phyloP scores from a whole-genome alignment of 805 yeast species.

The Nakazawaea wickerhamii region DNA sequence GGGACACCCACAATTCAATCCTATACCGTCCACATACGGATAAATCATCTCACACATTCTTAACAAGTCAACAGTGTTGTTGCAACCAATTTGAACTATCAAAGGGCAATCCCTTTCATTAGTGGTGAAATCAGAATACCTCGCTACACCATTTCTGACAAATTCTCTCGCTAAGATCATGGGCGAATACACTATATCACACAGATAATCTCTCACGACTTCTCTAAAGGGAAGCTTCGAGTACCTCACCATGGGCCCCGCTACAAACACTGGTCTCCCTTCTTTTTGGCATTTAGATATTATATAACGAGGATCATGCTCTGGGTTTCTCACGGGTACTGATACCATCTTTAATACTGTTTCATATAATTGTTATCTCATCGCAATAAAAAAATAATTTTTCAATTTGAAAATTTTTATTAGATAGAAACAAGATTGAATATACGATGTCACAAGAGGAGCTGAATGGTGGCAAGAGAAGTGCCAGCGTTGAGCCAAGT shows the following conservation, averaged over 20 bases:
- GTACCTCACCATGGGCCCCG: slow-evolving; percentile 97
- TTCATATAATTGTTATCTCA: slow-evolving; percentile 2
- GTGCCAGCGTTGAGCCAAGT: neutral
- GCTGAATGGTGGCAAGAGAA: slow-evolving; percentile 2
- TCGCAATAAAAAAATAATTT: neutral
- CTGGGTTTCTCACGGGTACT: slow-evolving; percentile 30
- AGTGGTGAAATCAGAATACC: slow-evolving; percentile 81
- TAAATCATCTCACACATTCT: slow-evolving; percentile 84
- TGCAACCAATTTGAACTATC: slow-evolving; percentile 87
- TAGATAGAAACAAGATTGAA: neutral
- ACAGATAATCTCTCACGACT: slow-evolving; percentile 62
- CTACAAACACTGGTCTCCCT: slow-evolving; percentile 54
- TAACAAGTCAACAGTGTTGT: slow-evolving; percentile 73
- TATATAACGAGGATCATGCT: slow-evolving; percentile 49
- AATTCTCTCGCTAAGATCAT: slow-evolving; percentile 96
- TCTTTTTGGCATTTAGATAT: slow-evolving; percentile 40
- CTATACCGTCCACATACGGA: slow-evolving; percentile 90
- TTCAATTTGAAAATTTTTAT: neutral
- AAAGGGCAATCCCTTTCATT: slow-evolving; percentile 63
- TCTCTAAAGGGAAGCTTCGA: slow-evolving; percentile 91
- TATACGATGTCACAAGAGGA: neutral
- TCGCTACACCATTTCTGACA: slow-evolving; percentile 76
- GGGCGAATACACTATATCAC: slow-evolving; percentile 88
- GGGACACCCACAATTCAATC: slow-evolving; percentile 97
- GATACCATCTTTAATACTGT: slow-evolving; percentile 3